These are phyloP conservation scores for Starmerella bombicola DNA, from an alignment of 805 yeast genomes.

Conservation along the genomic window DNA sequence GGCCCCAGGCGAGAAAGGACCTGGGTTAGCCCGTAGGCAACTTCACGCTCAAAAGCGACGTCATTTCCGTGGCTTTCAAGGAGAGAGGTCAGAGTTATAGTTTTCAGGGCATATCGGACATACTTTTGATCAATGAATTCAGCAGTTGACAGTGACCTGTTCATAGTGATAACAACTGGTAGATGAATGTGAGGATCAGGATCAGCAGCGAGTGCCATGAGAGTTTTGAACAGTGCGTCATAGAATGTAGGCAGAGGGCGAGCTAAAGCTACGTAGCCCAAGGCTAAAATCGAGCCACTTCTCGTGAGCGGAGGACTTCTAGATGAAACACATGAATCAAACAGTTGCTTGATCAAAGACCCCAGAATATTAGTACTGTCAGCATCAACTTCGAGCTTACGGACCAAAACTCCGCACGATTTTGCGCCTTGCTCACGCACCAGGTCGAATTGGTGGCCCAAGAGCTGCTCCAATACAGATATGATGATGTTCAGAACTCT, in stretches of 20 bases:
- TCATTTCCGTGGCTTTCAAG: constrained; percentile 42
- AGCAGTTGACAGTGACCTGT: constrained; percentile 45
- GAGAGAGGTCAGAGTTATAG: constrained; percentile 32
- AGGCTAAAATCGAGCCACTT: constrained; percentile 41
- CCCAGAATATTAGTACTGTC: constrained; percentile 12
- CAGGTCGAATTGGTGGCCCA: constrained; percentile 31
- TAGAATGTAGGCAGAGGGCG: constrained; percentile 8
- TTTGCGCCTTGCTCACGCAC: constrained; percentile 42
- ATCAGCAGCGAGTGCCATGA: constrained; percentile 48
- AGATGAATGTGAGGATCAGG: constrained; percentile 78
- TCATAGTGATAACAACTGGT: constrained; percentile 53
- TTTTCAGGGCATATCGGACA: constrained; percentile 35
- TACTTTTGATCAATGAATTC: constrained; percentile 35
- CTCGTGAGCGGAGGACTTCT: constrained; percentile 53
- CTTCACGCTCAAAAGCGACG: constrained; percentile 35
- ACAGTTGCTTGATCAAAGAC: constrained; percentile 38
- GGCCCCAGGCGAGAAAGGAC: constrained; percentile 40
- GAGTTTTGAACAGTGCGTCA: constrained; percentile 22
- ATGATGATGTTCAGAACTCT: constrained; percentile 36
- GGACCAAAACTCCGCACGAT: constrained; percentile 42
- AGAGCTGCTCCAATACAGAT: constrained; percentile 40
- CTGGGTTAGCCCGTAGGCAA: constrained; percentile 36
- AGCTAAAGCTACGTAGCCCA: constrained; percentile 38
- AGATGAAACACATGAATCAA: constrained; percentile 49
- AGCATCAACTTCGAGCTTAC: constrained; percentile 21